Evolutionary conservation across 1,284 basidiomycete genomes (phyloP).

Genomic region (Apiotrichum brassicae): DNA sequence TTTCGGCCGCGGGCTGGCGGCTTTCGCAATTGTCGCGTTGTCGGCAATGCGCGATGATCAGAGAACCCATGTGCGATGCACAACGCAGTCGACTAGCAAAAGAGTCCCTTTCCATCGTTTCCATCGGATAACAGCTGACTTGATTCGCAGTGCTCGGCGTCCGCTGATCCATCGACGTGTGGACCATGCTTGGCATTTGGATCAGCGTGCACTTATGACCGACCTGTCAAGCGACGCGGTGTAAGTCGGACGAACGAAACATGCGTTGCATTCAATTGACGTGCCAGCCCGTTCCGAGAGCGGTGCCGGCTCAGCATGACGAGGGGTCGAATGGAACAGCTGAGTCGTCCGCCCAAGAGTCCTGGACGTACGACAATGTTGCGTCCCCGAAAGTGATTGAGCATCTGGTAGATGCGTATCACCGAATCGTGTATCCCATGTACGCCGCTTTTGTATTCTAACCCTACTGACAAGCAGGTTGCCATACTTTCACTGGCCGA

Average conservation of each 20-base stretch:
- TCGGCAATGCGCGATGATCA: too few species aligned
- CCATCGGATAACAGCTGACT: too few species aligned
- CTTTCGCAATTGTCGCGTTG: too few species aligned
- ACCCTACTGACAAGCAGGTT: slow-evolving; percentile 16
- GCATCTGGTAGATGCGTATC: slow-evolving; percentile 25
- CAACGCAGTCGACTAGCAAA: too few species aligned
- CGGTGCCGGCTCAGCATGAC: too few species aligned
- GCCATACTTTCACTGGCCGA: slow-evolving; percentile 44
- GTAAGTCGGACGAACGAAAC: slow-evolving; percentile 20
- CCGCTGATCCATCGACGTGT: slow-evolving; percentile 25
- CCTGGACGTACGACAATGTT: slow-evolving; percentile 30
- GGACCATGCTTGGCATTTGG: slow-evolving; percentile 37
- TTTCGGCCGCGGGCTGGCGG: background rate
- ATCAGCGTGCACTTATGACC: slow-evolving; percentile 38
- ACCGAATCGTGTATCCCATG: slow-evolving; percentile 38
- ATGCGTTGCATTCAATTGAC: too few species aligned
- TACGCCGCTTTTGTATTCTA: slow-evolving; percentile 12
- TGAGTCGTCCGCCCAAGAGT: too few species aligned
- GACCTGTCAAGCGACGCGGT: slow-evolving; percentile 41
- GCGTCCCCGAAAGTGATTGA: slow-evolving; percentile 28
- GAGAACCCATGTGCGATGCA: too few species aligned
- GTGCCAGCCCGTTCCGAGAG: too few species aligned
- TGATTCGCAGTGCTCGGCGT: slow-evolving; percentile 27
- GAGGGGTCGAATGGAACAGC: background rate
- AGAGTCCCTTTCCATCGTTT: too few species aligned